These are phyloP conservation scores for Entrophospora sp. DNA, from an alignment of 192 early-diverging fungal species.

Conservation along the genomic window DNA sequence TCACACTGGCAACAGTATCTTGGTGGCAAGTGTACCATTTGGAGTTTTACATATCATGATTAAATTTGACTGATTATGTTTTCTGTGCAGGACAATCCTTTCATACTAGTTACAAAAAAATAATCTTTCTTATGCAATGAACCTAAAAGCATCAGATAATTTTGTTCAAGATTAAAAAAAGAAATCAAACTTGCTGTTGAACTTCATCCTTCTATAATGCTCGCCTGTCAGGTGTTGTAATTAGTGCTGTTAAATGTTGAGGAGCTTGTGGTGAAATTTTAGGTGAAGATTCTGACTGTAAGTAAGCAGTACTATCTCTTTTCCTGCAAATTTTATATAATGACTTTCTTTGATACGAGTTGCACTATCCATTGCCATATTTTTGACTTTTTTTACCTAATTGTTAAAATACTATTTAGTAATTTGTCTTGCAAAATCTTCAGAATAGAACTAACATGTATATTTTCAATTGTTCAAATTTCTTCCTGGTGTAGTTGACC, in stretches of 20 bases:
- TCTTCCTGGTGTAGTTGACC: neutral
- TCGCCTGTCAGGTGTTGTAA: neutral
- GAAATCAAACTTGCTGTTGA: slow-evolving; percentile 8
- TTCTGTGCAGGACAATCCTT: too few relatives aligned
- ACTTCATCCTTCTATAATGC: neutral
- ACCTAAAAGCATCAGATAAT: too few relatives aligned
- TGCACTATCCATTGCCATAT: neutral
- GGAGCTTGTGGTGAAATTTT: neutral
- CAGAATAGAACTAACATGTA: neutral
- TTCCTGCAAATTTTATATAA: neutral
- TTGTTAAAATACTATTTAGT: neutral
- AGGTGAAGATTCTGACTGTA: neutral
- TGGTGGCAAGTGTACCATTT: too few relatives aligned
- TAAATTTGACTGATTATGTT: too few relatives aligned
- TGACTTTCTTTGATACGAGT: neutral
- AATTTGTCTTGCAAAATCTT: neutral
- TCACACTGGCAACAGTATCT: too few relatives aligned
- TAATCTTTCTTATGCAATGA: too few relatives aligned
- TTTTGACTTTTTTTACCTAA: neutral
- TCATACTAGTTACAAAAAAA: too few relatives aligned
- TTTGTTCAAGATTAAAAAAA: too few relatives aligned
- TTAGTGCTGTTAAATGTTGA: neutral
- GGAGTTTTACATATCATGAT: too few relatives aligned
- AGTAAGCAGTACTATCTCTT: neutral
- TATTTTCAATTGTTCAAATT: neutral